A percentile compares a stretch with the other conserved stretches of the same genome.
phyloP scores from a whole-genome alignment of 1,284 basidiomycete genomes.

The Microbotryum scabiosae region DNA sequence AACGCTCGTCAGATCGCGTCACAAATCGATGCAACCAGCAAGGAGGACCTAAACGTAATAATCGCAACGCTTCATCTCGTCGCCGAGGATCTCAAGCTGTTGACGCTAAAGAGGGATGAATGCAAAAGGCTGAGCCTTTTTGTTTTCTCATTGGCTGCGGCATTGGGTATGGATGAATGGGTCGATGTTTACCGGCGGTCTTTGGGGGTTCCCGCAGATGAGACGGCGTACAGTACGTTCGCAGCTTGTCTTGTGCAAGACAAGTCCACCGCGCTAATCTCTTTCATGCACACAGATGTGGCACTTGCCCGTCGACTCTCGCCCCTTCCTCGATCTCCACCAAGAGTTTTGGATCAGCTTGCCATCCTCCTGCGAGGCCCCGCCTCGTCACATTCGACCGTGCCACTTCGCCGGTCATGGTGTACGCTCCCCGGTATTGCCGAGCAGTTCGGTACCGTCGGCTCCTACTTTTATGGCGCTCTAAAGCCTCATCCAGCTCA shows the following conservation, averaged over 20 bases:
- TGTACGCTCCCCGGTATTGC: background rate
- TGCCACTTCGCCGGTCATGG: background rate
- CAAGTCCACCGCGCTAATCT: constrained; percentile 2
- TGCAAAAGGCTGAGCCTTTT: constrained; percentile 35
- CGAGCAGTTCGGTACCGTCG: background rate
- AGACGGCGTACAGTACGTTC: background rate
- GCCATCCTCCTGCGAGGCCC: no score
- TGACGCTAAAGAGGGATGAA: constrained; percentile 42
- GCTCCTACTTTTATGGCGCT: constrained; percentile 16
- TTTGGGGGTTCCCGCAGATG: constrained; percentile 12
- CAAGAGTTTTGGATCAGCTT: no score
- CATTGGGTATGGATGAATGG: constrained; percentile 63
- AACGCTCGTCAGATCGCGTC: no score
- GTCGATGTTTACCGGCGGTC: constrained; percentile 65
- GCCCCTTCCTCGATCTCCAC: no score
- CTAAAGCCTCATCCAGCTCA: background rate
- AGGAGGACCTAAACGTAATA: constrained; percentile 23
- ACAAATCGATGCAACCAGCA: background rate
- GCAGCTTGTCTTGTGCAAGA: background rate
- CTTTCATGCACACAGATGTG: constrained; percentile 20
- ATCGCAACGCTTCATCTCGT: constrained; percentile 66
- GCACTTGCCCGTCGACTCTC: background rate
- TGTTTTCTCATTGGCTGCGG: constrained; percentile 57
- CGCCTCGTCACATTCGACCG: no score
- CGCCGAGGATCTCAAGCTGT: constrained; percentile 50